Evolutionary conservation across 805 yeast genomes (phyloP).

Genomic region (Cyberlindnera mycetangii): DNA sequence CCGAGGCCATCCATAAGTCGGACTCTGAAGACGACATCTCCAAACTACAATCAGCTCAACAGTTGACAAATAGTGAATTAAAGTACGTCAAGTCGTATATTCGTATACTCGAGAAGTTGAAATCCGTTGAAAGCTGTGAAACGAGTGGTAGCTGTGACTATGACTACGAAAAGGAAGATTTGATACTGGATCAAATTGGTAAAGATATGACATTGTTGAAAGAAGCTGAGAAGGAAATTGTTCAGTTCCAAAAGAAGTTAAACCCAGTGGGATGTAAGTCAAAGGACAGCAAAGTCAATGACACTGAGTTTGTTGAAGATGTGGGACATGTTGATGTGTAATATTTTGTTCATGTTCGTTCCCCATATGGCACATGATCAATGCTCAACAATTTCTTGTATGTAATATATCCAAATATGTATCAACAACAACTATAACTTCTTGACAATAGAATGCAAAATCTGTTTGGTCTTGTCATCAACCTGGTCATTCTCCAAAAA

Average conservation of each 20-base stretch:
- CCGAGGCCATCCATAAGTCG: conserved; percentile 7
- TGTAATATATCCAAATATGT: background rate
- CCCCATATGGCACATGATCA: no score
- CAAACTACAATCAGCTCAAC: conserved; percentile 2
- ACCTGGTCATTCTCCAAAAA: conserved; percentile 32
- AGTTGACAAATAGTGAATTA: conserved; percentile 18
- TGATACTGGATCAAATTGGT: conserved; percentile 23
- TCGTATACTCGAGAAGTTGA: conserved; percentile 18
- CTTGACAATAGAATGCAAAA: conserved; percentile 25
- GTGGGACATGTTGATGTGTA: conserved; percentile 2
- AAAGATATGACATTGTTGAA: conserved; percentile 21
- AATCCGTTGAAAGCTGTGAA: conserved; percentile 15
- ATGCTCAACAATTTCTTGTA: no score
- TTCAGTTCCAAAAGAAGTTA: background rate
- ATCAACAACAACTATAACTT: conserved; percentile 14
- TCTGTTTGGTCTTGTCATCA: conserved; percentile 21
- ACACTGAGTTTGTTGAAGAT: conserved; percentile 4
- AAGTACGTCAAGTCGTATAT: conserved; percentile 22
- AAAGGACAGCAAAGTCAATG: background rate
- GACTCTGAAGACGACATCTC: conserved; percentile 1
- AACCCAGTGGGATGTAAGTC: background rate
- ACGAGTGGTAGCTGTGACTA: conserved; percentile 13
- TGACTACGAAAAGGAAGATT: conserved; percentile 28
- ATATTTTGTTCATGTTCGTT: background rate
- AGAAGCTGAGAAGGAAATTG: conserved; percentile 22